Conservation (phyloP, 345 rosid genomes). For the Populus deltoides region DNA sequence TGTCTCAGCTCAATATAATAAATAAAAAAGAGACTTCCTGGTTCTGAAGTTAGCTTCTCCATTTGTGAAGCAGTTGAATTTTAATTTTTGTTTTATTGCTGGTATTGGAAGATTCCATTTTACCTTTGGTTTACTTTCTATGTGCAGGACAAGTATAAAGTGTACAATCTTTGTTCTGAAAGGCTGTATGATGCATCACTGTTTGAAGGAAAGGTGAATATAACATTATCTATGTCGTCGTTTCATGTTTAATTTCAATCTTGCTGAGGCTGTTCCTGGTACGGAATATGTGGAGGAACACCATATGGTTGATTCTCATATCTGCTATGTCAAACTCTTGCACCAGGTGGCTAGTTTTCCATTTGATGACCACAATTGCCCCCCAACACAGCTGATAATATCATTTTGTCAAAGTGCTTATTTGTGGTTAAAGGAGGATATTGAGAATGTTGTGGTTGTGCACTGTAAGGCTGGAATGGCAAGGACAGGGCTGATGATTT, state of each 20-base stretch:
- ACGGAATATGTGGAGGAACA: background rate
- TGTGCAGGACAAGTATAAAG: slow-evolving; percentile 78
- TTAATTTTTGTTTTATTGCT: slow-evolving; percentile 1
- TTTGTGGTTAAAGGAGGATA: slow-evolving; percentile 84
- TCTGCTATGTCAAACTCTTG: slow-evolving; percentile 9
- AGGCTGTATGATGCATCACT: slow-evolving; percentile 85
- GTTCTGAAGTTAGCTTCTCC: background rate
- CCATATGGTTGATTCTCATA: slow-evolving; percentile 2
- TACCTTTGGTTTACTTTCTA: slow-evolving; percentile 13
- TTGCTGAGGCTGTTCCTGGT: background rate
- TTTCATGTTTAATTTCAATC: background rate
- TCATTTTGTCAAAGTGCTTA: slow-evolving; percentile 86
- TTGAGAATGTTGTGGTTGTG: slow-evolving; percentile 88
- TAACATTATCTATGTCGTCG: background rate
- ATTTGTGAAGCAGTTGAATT: background rate
- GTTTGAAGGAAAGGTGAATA: slow-evolving; percentile 79
- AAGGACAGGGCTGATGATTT: slow-evolving; percentile 88
- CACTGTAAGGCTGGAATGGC: slow-evolving; percentile 98
- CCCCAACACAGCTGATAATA: slow-evolving; percentile 72
- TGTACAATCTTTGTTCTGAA: slow-evolving; percentile 87
- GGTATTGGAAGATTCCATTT: background rate
- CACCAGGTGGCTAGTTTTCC: slow-evolving; percentile 88
- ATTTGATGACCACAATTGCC: slow-evolving; percentile 86
- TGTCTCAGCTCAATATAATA: background rate
- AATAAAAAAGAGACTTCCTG: background rate